These are phyloP conservation scores for Schizosaccharomyces lindneri DNA, from an alignment of 805 yeast genomes.

Conservation along the genomic window DNA sequence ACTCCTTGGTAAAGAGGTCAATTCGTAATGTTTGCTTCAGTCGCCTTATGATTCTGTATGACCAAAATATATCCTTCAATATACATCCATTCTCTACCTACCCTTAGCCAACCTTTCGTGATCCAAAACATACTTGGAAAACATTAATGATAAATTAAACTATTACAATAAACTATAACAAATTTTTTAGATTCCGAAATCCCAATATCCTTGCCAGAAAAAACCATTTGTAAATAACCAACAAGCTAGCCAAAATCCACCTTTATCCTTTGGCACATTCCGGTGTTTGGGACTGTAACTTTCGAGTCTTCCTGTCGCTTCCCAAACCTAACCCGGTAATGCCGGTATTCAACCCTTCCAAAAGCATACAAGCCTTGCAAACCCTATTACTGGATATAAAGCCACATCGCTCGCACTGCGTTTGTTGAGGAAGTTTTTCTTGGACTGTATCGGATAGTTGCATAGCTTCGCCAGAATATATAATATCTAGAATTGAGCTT, in stretches of 20 bases:
- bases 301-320: conserved; percentile 15
- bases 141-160: no score
- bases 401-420: conserved; percentile 66
- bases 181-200: neutral
- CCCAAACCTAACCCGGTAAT: conserved; percentile 23
- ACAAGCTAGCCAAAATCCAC: neutral
- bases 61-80: no score
- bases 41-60: no score
- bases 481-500: conserved; percentile 78
- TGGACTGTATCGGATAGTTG: neutral
- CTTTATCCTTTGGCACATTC: neutral
- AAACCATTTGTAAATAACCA: neutral
- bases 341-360: conserved; percentile 60
- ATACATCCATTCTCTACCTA: no score
- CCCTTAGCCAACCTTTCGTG: no score
- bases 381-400: conserved; percentile 67
- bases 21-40: neutral
- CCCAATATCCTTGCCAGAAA: neutral
- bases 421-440: conserved; percentile 18
- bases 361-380: conserved; percentile 77
- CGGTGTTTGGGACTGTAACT: neutral
- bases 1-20: neutral
- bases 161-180: neutral
- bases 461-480: conserved; percentile 76
- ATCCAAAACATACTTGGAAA: no score